Base-by-base conservation (phyloP, 805 yeast genomes). In the Saccharomycopsis schoenii region DNA sequence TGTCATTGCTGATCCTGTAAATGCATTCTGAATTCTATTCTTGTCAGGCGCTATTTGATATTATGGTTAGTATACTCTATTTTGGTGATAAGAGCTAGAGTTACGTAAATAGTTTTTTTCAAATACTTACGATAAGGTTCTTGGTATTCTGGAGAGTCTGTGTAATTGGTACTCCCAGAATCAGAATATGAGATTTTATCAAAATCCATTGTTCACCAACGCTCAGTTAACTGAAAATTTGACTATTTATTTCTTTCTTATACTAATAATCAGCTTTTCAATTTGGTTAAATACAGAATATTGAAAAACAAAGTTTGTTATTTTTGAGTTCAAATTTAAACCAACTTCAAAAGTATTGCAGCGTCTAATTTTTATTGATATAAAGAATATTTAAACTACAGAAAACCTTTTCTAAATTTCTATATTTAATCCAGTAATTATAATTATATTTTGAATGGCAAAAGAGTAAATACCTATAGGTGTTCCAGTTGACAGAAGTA, bases 91-190 rank as follows among this genome's bases (percentile, higher is more conserved):
- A 29, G 17, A 21, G 29, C 4, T 57, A 10, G 10, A n/a, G 4
- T 19, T 47, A 12, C 21, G 2, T 24, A 10, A 2, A 5, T 21
- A 19, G 9, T 21, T 12, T 25, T 15, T n/a, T 4, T 47, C 29
- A 47, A 37, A 54, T 29, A 24, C 54, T 11, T 50, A 57, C 61
- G 34, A 29, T 51, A 37, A 25, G 61, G 62, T 5, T 63, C 67
- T 15, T 65, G 68, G 56, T 58, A 69, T 59, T 69, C 71, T 25
- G 72, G 71, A 1, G 72, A 66, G 40, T 70, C 72, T 1, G 71
- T 69, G 58, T 70, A 70, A 55, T 64, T 62, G 12, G 66, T 59
- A 12, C 41, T 19, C n/a, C 59, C 59, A 10, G 57, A 50, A 2
- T 55, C 55, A 9, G 61, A 58, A n/a, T 37, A 4, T 34, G 60